phyloP scores from a whole-genome alignment of 2,329 filamentous ascomycete species.

The Arthrinium phaeospermum region DNA sequence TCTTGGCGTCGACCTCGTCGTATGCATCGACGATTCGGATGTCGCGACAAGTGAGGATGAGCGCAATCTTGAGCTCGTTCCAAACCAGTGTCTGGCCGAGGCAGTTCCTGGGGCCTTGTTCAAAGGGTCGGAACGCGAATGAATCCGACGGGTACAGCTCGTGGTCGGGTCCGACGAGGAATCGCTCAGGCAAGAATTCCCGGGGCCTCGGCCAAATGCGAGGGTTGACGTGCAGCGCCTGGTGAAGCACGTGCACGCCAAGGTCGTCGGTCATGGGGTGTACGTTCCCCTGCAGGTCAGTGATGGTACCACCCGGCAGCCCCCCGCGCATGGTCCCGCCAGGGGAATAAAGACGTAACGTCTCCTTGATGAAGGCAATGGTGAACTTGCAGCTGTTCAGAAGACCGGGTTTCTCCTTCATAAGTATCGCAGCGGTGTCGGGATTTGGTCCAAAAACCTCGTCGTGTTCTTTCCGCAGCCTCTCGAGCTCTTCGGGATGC shows the following conservation, averaged over 20 bases:
- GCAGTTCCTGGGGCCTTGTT: slow-evolving; percentile 25
- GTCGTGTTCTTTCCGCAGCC: slow-evolving; percentile 44
- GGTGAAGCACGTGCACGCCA: slow-evolving; percentile 17
- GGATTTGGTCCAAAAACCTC: slow-evolving; percentile 38
- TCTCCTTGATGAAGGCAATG: slow-evolving; percentile 23
- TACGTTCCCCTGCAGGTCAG: slow-evolving; percentile 19
- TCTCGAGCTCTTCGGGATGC: slow-evolving; percentile 37
- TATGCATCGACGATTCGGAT: slow-evolving; percentile 23
- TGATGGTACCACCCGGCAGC: slow-evolving; percentile 16
- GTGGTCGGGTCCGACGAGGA: slow-evolving; percentile 43
- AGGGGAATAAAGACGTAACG: no score
- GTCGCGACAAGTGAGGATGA: slow-evolving; percentile 21
- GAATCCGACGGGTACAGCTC: slow-evolving; percentile 41
- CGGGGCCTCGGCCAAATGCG: slow-evolving; percentile 19
- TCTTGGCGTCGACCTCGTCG: slow-evolving; percentile 23
- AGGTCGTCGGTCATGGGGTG: slow-evolving; percentile 13
- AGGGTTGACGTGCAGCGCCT: slow-evolving; percentile 23
- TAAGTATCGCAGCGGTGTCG: not conserved
- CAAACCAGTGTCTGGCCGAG: slow-evolving; percentile 25
- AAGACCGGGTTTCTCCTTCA: not conserved
- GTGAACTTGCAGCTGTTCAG: not conserved
- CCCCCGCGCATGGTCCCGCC: slow-evolving; percentile 51
- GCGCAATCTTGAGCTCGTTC: not conserved
- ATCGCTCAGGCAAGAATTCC: slow-evolving; percentile 35
- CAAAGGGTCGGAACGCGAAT: slow-evolving; percentile 32